These are phyloP conservation scores for Coniochaeta sp. DNA, from an alignment of 2,329 filamentous ascomycete genomes.

Conservation along the genomic window DNA sequence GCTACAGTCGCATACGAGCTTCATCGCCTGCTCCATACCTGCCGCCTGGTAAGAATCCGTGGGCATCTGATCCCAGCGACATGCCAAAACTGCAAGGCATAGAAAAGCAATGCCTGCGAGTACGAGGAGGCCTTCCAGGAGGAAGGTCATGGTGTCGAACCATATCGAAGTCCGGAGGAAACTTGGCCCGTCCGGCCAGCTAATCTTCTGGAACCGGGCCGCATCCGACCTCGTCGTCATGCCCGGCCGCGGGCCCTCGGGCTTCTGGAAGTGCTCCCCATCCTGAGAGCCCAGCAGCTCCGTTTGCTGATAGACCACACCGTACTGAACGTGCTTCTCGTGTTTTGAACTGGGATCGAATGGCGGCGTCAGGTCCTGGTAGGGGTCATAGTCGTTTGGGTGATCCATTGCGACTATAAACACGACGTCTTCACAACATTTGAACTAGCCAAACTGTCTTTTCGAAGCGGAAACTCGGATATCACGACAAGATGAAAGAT, in stretches of 20 bases:
- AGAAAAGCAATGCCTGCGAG: neutral
- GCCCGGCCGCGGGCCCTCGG: neutral
- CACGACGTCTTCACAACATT: neutral
- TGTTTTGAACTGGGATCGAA: neutral
- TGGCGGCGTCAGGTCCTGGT: neutral
- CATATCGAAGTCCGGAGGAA: neutral
- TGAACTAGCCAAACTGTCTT: neutral
- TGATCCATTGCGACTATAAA: neutral
- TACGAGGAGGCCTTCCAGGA: neutral
- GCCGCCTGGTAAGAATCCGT: neutral
- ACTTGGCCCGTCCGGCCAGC: constrained; percentile 1
- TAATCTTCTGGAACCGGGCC: neutral
- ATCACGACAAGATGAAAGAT: neutral
- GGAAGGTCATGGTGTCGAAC: neutral
- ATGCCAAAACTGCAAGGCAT: neutral
- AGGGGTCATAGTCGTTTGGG: neutral
- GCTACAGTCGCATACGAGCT: neutral
- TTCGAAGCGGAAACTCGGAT: neutral
- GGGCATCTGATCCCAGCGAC: neutral
- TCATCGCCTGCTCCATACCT: neutral
- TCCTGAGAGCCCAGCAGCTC: neutral
- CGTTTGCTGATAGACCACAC: neutral
- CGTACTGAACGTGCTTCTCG: neutral
- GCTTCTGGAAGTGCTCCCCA: neutral
- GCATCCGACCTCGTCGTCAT: neutral